These are phyloP conservation scores for Aspergillus tubingensis DNA, from an alignment of 2,329 filamentous ascomycete genomes.

Conservation along the genomic window DNA sequence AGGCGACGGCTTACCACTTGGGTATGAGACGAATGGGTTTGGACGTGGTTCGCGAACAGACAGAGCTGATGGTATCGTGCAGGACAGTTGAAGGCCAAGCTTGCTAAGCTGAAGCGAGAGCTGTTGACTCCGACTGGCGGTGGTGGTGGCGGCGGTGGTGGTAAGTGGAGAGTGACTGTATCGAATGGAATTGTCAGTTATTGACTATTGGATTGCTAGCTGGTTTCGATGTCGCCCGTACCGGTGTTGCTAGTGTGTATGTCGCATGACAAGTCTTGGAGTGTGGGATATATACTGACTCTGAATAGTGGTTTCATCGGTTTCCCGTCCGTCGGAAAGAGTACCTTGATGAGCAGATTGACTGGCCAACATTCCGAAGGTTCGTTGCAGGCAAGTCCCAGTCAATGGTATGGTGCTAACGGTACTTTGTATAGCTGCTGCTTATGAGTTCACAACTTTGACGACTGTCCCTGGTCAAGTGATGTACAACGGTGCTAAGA, in stretches of 20 bases:
- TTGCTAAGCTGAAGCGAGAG: constrained; percentile 96
- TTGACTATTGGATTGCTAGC: constrained; percentile 43
- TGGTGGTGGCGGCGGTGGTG: constrained; percentile 75
- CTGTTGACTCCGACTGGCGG: constrained; percentile 79
- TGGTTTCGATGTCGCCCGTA: constrained; percentile 96
- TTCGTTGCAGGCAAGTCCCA: constrained; percentile 24
- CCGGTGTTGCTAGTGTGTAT: constrained; percentile 88
- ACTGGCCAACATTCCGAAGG: constrained; percentile 95
- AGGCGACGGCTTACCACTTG: constrained; percentile 89
- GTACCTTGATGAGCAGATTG: constrained; percentile 90
- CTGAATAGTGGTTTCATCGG: constrained; percentile 76
- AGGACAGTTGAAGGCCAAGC: constrained; percentile 92
- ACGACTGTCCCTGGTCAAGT: constrained; percentile 97
- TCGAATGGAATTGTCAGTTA: constrained; percentile 5
- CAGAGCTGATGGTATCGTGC: constrained; percentile 25
- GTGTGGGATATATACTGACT: constrained; percentile 17
- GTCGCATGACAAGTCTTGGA: constrained; percentile 27
- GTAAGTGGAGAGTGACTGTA: constrained; percentile 21
- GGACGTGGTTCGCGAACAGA: constrained; percentile 5
- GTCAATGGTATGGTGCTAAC: constrained; percentile 23
- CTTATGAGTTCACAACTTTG: constrained; percentile 97
- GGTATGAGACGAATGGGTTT: constrained; percentile 49
- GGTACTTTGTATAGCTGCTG: constrained; percentile 61
- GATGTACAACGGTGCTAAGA: constrained; percentile 91
- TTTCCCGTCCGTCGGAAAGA: constrained; percentile 97